A percentile compares a stretch with the other conserved stretches of the same genome.
Evolutionary conservation across 176 grass and related monocot genomes (phyloP).

Genomic region (Luzula sylvatica): DNA sequence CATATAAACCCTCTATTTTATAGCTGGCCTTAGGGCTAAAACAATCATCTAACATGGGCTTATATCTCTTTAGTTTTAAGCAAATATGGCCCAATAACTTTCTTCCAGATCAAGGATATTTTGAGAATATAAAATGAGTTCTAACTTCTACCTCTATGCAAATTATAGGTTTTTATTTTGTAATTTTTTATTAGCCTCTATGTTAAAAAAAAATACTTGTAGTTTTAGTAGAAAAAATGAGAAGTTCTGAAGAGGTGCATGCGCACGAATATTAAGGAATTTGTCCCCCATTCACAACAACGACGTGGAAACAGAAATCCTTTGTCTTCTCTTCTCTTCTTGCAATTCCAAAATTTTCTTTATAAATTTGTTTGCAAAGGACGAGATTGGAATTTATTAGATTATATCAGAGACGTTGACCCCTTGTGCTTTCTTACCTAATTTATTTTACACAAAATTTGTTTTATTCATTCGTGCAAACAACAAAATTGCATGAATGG

Average conservation of each 20-base stretch:
- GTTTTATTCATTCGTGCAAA: too few relatives aligned
- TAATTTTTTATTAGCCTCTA: not conserved
- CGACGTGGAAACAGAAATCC: conserved; percentile 19
- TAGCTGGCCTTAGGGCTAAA: too few relatives aligned
- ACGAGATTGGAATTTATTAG: not conserved
- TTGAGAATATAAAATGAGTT: not conserved
- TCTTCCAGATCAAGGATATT: not conserved
- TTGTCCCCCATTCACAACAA: conserved; percentile 10
- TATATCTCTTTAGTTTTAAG: too few relatives aligned
- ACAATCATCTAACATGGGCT: too few relatives aligned
- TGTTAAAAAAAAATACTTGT: too few relatives aligned
- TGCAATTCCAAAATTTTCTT: not conserved
- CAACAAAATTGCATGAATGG: too few relatives aligned
- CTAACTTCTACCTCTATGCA: not conserved
- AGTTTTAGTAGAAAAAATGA: not conserved
- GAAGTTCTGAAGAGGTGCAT: not conserved
- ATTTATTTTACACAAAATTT: too few relatives aligned
- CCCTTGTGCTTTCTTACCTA: too few relatives aligned
- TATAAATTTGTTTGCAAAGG: not conserved
- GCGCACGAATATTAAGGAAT: conserved; percentile 2
- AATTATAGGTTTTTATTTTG: not conserved
- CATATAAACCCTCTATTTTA: too few relatives aligned
- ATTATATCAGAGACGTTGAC: not conserved
- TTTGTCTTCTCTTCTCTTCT: conserved; percentile 9
- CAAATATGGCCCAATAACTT: not conserved